These are phyloP conservation scores for Acer negundo DNA, from an alignment of 345 rosid species.

Conservation along the genomic window DNA sequence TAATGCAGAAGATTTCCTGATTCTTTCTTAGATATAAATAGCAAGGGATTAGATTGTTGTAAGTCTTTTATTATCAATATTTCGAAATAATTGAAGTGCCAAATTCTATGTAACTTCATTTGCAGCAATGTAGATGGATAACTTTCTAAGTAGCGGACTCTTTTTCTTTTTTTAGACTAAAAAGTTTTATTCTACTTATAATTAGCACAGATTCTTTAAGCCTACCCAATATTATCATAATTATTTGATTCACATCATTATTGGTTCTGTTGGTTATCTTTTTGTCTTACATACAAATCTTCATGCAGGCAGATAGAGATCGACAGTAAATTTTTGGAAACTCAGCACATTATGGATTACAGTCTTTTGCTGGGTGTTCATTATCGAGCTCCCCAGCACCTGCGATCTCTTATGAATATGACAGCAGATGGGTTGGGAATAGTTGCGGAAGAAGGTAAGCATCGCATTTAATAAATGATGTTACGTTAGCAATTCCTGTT, in stretches of 20 bases:
- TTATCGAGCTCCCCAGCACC: conserved; percentile 95
- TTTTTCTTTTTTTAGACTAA: neutral
- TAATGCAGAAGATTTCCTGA: neutral
- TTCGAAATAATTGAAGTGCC: neutral
- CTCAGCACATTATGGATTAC: conserved; percentile 91
- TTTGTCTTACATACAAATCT: conserved; percentile 11
- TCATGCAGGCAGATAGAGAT: conserved; percentile 76
- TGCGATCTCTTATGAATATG: conserved; percentile 47
- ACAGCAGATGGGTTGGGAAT: conserved; percentile 71
- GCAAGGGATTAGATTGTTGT: neutral
- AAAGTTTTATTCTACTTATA: neutral
- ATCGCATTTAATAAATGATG: conserved; percentile 2
- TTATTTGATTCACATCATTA: neutral
- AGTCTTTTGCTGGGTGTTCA: conserved; percentile 98
- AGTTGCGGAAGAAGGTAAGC: conserved; percentile 86
- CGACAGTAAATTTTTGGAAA: conserved; percentile 84
- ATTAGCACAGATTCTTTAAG: neutral
- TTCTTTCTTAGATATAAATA: neutral
- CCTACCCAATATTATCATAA: neutral
- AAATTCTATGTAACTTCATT: conserved; percentile 4
- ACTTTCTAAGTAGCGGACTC: conserved; percentile 11
- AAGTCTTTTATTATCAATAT: conserved; percentile 3
- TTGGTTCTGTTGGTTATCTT: conserved; percentile 15
- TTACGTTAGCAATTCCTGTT: neutral
- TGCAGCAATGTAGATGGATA: conserved; percentile 1